phyloP scores from a whole-genome alignment of 306 rosid genomes.

The Castanospermum australe region DNA sequence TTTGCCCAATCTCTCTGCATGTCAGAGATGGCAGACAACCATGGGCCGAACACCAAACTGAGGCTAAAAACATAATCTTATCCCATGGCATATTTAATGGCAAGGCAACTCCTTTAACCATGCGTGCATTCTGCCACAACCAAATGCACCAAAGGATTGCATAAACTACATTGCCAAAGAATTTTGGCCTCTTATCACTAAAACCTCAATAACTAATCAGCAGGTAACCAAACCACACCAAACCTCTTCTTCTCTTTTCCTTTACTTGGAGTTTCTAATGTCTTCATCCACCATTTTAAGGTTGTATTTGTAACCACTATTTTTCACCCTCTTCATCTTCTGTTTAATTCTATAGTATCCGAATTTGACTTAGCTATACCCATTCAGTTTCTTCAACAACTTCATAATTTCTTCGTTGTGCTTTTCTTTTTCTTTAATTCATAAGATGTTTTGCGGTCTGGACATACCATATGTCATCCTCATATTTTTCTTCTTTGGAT shows the following conservation, averaged over 20 bases:
- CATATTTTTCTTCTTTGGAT: conserved; percentile 2
- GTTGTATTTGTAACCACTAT: no score
- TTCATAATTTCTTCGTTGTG: not conserved
- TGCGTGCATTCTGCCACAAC: not conserved
- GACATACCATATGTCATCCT: not conserved
- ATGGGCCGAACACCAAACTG: no score
- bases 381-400: not conserved
- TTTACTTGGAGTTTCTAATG: no score
- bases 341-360: not conserved
- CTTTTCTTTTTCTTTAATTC: not conserved
- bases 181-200: no score
- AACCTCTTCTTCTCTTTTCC: no score
- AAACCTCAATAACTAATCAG: no score
- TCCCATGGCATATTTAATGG: no score
- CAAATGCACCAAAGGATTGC: not conserved
- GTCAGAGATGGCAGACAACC: not conserved
- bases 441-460: not conserved
- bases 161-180: no score
- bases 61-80: no score
- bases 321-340: no score
- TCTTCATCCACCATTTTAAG: not conserved
- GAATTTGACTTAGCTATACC: conserved; percentile 7
- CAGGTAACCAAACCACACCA: no score
- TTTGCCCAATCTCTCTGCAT: not conserved
- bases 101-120: not conserved